Percentiles rank a stretch among this genome's conserved stretches.
Evolutionary conservation across 208 protist genomes (phyloP).

Genomic region (Porcisia hertigi): DNA sequence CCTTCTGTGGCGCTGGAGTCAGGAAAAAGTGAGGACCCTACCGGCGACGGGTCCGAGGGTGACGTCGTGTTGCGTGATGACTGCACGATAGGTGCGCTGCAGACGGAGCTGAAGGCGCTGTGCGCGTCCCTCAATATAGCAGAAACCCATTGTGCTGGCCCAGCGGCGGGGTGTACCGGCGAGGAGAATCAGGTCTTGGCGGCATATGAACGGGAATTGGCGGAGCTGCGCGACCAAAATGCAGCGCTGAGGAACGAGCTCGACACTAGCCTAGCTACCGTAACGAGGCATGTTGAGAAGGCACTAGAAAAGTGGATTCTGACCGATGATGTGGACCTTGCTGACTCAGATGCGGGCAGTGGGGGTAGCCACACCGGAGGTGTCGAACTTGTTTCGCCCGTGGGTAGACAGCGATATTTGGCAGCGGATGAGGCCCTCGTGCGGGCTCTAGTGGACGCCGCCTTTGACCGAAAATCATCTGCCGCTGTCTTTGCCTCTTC

Average conservation of each 20-base stretch:
- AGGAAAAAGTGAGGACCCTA: background rate
- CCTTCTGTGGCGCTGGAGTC: background rate
- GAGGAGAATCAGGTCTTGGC: background rate
- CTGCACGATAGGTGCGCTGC: slow-evolving; percentile 2
- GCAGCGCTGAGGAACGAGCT: slow-evolving; percentile 9
- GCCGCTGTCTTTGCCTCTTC: background rate
- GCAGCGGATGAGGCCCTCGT: slow-evolving; percentile 15
- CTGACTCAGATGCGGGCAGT: background rate
- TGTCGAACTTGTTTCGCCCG: background rate
- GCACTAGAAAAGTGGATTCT: background rate
- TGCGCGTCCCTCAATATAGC: slow-evolving; percentile 1
- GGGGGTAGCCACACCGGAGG: background rate
- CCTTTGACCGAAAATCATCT: background rate
- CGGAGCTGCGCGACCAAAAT: slow-evolving; percentile 9
- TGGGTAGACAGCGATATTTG: slow-evolving; percentile 6
- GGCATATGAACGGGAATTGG: slow-evolving; percentile 5
- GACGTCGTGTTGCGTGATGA: background rate
- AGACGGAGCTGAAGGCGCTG: slow-evolving; percentile 21
- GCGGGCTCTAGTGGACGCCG: slow-evolving; percentile 4
- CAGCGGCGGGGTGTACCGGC: slow-evolving; percentile 3
- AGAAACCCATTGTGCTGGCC: background rate
- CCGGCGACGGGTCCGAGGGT: background rate
- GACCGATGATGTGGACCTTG: background rate
- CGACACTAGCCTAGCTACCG: background rate
- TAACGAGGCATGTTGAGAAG: background rate